Evolutionary conservation across 75 land plant genomes (phyloP).

Genomic region (Pseudotsuga menziesii): DNA sequence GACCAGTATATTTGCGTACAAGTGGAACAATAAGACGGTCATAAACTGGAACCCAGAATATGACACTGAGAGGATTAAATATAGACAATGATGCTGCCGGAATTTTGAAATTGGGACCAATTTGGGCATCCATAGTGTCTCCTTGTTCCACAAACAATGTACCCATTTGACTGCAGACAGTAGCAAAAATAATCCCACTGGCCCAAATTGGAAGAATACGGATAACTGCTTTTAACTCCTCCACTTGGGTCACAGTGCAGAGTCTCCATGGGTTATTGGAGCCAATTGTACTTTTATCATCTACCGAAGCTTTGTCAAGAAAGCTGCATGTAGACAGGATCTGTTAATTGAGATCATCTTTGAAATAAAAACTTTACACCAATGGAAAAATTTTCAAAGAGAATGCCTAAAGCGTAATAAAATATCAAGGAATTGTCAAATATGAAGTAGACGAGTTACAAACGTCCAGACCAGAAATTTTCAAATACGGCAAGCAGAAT

Average conservation of each 20-base stretch:
- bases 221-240: conserved; percentile 56
- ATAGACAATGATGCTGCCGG: conserved; percentile 68
- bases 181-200: conserved; percentile 42
- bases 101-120: conserved; percentile 45
- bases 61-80: conserved; percentile 62
- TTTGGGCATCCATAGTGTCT: conserved; percentile 48
- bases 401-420: no score
- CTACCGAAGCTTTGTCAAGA: conserved; percentile 44
- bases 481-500: no score
- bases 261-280: conserved; percentile 40
- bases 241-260: conserved; percentile 73
- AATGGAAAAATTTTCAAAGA: not conserved
- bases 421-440: no score
- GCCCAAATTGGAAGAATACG: conserved; percentile 65
- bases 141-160: conserved; percentile 72
- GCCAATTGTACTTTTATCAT: not conserved
- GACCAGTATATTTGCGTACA: conserved; percentile 55
- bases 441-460: no score
- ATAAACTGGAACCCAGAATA: conserved; percentile 73
- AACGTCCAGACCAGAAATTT: no score
- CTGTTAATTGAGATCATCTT: not conserved
- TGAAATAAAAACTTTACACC: not conserved
- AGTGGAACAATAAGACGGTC: conserved; percentile 63
- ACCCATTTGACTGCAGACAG: conserved; percentile 66
- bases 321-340: conserved; percentile 17